Evolutionary conservation across 164 flowering plant species (phyloP), one percentile per base, ranked within the genome.

Genomic region (Nymphaea thermarum): DNA sequence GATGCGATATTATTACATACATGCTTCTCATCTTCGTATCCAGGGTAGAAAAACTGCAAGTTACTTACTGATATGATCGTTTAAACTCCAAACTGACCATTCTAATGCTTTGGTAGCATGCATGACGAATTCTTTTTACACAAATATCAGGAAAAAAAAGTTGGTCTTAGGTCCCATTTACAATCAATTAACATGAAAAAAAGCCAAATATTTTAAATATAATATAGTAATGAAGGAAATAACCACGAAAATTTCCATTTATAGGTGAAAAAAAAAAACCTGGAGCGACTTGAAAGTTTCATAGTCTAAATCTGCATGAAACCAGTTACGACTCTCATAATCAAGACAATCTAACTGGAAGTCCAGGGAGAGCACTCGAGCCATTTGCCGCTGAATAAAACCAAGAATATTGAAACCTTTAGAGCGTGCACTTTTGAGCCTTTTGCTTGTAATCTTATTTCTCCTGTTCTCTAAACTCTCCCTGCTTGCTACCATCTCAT

Each of bases 401-500:
- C 97, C 93, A 41, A 94, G 14, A 74, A 94, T 78, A 74, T 80
- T 91, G 77, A 91, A 88, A 6, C 95, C 92, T 47, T 82, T 77
- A 59, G 88, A 72, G 25, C 86, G 81, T 65, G 89, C 79, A 71
- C 77, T 67, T 80, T 81, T 83, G 2, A 83, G 80, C 65, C 78
- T 82, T 71, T 77, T 89, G 41, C 73, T 62, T 36, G 79, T 77
- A 63, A 71, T 66, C 62, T 77, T 66, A 41, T 73, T 85, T 77
- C 79, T 81, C 77, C 87, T 82, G 62, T 77, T 86, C 65, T 89
- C 91, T 82, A 94, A 79, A 76, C 84, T 90, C 79, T 91, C 99
- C 71, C 83, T 87, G 75, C 96, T 88, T 5, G 97, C 84, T 44
- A 94, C 97, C 97, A 94, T 94, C 87, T 94, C 99, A 77, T 87